A percentile compares a stretch with the other conserved stretches of the same genome.
phyloP scores from a whole-genome alignment of 352 stramenopile genomes.

The Phytophthora constricta region DNA sequence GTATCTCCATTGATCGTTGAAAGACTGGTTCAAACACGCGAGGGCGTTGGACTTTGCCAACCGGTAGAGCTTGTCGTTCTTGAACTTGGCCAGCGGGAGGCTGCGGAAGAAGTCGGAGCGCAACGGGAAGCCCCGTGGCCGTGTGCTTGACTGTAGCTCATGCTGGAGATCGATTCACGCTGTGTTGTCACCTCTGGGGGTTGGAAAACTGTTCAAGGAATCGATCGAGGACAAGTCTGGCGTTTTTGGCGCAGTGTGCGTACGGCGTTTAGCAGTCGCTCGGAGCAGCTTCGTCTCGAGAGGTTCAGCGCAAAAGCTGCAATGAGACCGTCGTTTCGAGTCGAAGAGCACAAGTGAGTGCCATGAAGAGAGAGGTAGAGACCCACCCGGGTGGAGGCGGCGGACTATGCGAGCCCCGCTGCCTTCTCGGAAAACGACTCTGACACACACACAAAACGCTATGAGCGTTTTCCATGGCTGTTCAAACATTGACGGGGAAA shows the following conservation, averaged over 20 bases:
- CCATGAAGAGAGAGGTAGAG: background rate
- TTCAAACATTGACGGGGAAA: constrained; percentile 8
- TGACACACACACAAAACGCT: constrained; percentile 17
- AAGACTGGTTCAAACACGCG: constrained; percentile 70
- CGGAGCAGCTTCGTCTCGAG: constrained; percentile 7
- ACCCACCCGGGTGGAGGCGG: too few species aligned
- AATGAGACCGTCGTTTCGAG: constrained; percentile 32
- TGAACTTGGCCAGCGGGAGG: constrained; percentile 61
- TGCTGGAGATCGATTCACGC: background rate
- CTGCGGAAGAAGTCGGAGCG: constrained; percentile 78
- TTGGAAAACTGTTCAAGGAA: too few species aligned
- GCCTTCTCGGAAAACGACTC: constrained; percentile 26
- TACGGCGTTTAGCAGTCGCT: constrained; percentile 1
- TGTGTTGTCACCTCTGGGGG: too few species aligned
- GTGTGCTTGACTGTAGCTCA: constrained; percentile 25
- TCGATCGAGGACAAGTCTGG: background rate
- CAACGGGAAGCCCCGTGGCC: constrained; percentile 58
- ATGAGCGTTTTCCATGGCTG: constrained; percentile 19
- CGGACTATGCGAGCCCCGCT: constrained; percentile 23
- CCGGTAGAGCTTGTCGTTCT: constrained; percentile 59
- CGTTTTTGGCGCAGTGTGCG: background rate
- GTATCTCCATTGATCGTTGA: constrained; percentile 85
- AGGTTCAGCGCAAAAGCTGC: constrained; percentile 28
- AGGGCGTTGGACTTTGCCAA: constrained; percentile 62
- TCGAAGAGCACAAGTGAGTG: constrained; percentile 4